Base-by-base conservation (phyloP, 2,329 filamentous ascomycete species). In the Epichloe gansuensis region DNA sequence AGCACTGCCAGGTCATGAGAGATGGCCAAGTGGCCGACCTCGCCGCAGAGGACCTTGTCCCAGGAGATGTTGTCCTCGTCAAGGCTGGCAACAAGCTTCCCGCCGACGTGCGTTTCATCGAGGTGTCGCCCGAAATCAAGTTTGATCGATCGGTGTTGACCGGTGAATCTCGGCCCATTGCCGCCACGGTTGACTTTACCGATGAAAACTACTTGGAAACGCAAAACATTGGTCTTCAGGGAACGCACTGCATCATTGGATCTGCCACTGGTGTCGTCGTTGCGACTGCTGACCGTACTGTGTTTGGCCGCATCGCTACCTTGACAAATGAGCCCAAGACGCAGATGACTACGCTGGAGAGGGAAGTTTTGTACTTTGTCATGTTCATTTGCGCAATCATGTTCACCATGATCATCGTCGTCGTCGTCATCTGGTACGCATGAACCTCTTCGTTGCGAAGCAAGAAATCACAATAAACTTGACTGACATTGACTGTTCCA, bases 151-250 rank as follows among this genome's bases (percentile, higher is more conserved):
- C 84, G 3, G 84, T 89, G 38, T 69, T 89, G 17, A 89, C 57
- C 70, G 82, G 82, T 49, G 82, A 86, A 71, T 83, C 84, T 2
- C 69, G 78, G 8, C 82, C 84, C 2, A 67, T 88, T 5, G 68
- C 76, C 3, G 85, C 77, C 2, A 77, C 79, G 0, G 73, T 85
- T 13, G 74, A 86, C n/a, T 78, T 74, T 0, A 84, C 81, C 0
- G 84, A 89, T 59, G 71, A 76, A 40, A 89, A 89, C 64, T 88
- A 87, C 60, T 78, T 90, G 34, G 86, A 90, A 62, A 89, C 85
- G 3, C 78, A 79, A 50, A 85, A 81, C 59, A 87, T 90, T 50
- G 85, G 85, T 23, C 73, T 90, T 9, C 85, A 89, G 62, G 85
- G 87, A n/a, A 89, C 86, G 0, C 84, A 89, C 60, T 89, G 85